Percentiles rank a stretch among this genome's conserved stretches.
These are phyloP conservation scores for Anastatica hierochuntica DNA, from an alignment of 345 rosid genomes.

Conservation along the genomic window DNA sequence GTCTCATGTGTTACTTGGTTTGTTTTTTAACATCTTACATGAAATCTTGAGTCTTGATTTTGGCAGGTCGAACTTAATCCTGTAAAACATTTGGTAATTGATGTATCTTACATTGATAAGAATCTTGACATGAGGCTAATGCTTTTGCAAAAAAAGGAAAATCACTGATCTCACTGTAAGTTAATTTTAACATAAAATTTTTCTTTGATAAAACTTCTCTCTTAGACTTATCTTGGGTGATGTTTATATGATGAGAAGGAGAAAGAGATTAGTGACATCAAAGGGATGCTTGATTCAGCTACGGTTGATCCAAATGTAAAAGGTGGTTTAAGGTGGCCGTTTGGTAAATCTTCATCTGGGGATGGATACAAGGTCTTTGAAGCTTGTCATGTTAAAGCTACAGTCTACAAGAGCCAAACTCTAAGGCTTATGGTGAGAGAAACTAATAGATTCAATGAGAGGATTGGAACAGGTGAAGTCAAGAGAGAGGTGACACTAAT, in stretches of 20 bases:
- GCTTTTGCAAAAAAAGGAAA: constrained; percentile 40
- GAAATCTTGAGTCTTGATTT: background rate
- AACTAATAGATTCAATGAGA: constrained; percentile 49
- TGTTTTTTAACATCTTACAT: background rate
- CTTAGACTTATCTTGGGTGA: background rate
- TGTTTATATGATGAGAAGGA: constrained; percentile 32
- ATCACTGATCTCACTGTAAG: constrained; percentile 35
- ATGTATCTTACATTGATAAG: constrained; percentile 50
- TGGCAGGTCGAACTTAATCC: constrained; percentile 39
- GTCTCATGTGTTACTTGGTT: background rate
- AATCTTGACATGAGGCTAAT: constrained; percentile 60
- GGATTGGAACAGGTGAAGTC: constrained; percentile 28
- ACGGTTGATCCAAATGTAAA: constrained; percentile 47
- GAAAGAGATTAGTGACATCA: constrained; percentile 39
- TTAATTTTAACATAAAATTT: background rate
- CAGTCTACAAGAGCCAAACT: constrained; percentile 31
- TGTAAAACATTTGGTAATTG: constrained; percentile 42
- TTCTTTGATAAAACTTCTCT: too few species aligned
- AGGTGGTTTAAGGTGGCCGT: constrained; percentile 67
- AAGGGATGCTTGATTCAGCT: constrained; percentile 35
- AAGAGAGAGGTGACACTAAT: constrained; percentile 33
- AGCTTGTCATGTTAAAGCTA: constrained; percentile 36
- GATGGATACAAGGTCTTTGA: constrained; percentile 36
- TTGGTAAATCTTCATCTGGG: constrained; percentile 32
- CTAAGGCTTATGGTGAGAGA: constrained; percentile 41